These are phyloP conservation scores for Limnanthes douglasii DNA, from an alignment of 345 rosid species.

Conservation along the genomic window DNA sequence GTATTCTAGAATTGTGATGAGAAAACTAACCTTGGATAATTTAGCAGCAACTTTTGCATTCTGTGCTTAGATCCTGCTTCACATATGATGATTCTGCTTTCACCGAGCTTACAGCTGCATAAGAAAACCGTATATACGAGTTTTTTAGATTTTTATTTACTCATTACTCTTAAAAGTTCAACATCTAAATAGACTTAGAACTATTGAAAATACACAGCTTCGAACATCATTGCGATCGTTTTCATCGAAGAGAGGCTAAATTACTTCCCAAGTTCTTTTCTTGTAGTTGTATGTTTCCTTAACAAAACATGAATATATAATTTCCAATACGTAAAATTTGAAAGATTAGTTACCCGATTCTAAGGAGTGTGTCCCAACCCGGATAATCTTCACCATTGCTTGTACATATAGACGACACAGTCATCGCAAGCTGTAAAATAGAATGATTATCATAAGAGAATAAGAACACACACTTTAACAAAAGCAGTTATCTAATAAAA, in stretches of 20 bases:
- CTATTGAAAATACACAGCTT: too few relatives aligned
- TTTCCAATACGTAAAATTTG: neutral
- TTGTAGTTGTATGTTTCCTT: too few relatives aligned
- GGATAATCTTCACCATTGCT: conserved; percentile 79
- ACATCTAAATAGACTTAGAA: neutral
- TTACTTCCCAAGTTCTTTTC: too few relatives aligned
- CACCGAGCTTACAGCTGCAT: conserved; percentile 80
- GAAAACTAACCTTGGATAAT: conserved; percentile 62
- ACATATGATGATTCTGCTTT: conserved; percentile 71
- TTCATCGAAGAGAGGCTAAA: too few relatives aligned
- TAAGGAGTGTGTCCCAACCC: conserved; percentile 81
- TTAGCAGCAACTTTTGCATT: conserved; percentile 87
- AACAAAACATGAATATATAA: too few relatives aligned
- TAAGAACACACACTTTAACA: too few relatives aligned
- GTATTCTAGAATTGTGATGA: too few relatives aligned
- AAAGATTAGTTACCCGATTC: conserved; percentile 39
- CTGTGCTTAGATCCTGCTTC: conserved; percentile 76
- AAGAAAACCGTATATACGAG: neutral
- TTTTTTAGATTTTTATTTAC: neutral
- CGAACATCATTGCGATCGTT: too few relatives aligned
- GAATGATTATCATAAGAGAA: neutral
- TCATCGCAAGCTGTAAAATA: conserved; percentile 40
- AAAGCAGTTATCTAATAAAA: neutral
- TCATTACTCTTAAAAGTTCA: neutral
- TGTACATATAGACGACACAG: conserved; percentile 50